Evolutionary conservation across 1,284 basidiomycete genomes (phyloP).

Genomic region (Wallemia hederae): DNA sequence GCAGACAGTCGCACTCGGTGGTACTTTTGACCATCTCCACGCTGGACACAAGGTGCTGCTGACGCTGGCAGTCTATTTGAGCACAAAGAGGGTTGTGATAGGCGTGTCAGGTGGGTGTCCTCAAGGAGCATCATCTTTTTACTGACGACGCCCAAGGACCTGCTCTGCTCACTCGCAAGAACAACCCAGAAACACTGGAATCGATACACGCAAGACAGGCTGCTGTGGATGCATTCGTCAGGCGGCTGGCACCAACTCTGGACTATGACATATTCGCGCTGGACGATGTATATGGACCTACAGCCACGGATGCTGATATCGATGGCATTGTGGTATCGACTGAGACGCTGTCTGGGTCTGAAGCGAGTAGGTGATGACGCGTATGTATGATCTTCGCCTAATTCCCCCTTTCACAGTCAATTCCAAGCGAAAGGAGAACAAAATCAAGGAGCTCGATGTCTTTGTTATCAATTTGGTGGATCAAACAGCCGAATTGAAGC

Average conservation of each 20-base stretch:
- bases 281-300: slow-evolving; percentile 60
- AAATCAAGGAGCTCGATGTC: slow-evolving; percentile 3
- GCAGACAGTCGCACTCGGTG: slow-evolving; percentile 22
- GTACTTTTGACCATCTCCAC: slow-evolving; percentile 92
- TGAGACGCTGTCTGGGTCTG: slow-evolving; percentile 49
- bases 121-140: not conserved
- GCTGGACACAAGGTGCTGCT: slow-evolving; percentile 91
- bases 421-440: slow-evolving; percentile 2
- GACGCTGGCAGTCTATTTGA: slow-evolving; percentile 61
- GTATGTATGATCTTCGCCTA: not conserved
- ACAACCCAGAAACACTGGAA: not conserved
- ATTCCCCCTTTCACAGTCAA: slow-evolving; percentile 6
- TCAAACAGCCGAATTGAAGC: not conserved
- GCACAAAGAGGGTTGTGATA: slow-evolving; percentile 49
- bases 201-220: not conserved
- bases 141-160: slow-evolving; percentile 1
- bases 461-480: slow-evolving; percentile 8
- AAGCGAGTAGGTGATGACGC: slow-evolving; percentile 25
- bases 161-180: not conserved
- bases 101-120: slow-evolving; percentile 41
- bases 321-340: slow-evolving; percentile 61
- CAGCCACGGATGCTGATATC: slow-evolving; percentile 48
- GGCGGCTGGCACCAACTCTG: slow-evolving; percentile 20
- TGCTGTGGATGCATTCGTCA: not conserved
- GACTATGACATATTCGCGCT: slow-evolving; percentile 37